Base-by-base conservation (phyloP, 2,329 filamentous ascomycete species). In the Aspergillus proliferans region DNA sequence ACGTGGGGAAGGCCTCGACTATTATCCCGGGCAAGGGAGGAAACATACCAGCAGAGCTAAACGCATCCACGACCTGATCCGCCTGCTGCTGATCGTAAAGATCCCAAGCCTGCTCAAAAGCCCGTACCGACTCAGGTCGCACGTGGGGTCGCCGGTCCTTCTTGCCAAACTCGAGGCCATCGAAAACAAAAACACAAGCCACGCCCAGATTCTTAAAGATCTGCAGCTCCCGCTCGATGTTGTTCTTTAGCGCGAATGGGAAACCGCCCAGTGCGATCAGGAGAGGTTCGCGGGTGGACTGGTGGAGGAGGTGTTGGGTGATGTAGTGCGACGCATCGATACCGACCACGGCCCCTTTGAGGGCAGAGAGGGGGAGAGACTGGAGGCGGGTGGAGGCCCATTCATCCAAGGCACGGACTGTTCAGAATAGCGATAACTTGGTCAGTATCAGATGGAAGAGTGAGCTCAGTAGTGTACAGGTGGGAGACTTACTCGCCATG, bases 301-400 rank as follows among this genome's bases (percentile, higher is more conserved):
- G 69, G 49, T 79, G 81, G 63, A 86, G 82, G 61, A 95, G 82
- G 57, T 95, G 81, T 51, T 84, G 83, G 67, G 86, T 80, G 55
- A 98, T 81, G 69, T 93, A 97, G 70, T 94, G 87, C 47, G 87
- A 86, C 48, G 92, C 93, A 75, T 96, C 91, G 62, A 97, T 84
- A 56, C 85, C 91, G 60, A 96, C 80, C 47, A 85, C 80, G 52
- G 82, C 82, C 65, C 85, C 85, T 64, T 86, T 82, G 59, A 96
- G 77, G 54, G 87, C 81, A 52, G 84, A 77, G 58, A 94, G 70
- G 51, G 83, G 76, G 59, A 83, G 80, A 44, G 76, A 79, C 64
- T 77, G 74, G 53, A 74, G 71, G 56, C 81, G 74, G 61, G 68
- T 70, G 56, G 70, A 71, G 48, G 74, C 77, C 80, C 80, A 84